Base-by-base conservation (phyloP, 176 grass and related monocot species). In the Oryza glumipatula region DNA sequence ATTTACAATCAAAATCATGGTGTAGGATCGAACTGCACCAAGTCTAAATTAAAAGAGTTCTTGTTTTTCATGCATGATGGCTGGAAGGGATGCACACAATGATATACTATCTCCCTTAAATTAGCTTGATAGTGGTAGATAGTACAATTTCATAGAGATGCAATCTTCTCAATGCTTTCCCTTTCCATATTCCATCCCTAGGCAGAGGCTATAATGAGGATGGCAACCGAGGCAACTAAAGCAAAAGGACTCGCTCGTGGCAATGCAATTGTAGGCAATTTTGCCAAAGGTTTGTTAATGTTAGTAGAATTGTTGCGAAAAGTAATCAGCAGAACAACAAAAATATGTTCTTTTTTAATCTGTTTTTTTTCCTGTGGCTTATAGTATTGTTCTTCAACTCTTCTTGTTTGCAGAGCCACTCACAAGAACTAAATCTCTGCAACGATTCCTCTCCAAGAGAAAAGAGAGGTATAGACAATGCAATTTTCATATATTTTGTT, bases 351-450 rank as follows among this genome's bases (percentile, higher is more conserved):
- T 5, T 0, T n/a, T 61, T 61, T 4, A 2, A 32, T 46, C 11
- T 35, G 0, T 19, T 26, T 16, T 17, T 46, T 26, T 22, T 17
- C 35, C 3, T 19, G 0, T 16, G n/a, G 12, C 43, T 26, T 11
- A 44, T 41, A n/a, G 7, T 41, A 16, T 28, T 24, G 46, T 44
- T 3, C 4, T 66, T 58, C 19, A 67, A 66, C 67, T 38, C 14
- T 67, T 83, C 30, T 49, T 86, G 28, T n/a, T 84, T 67, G 66
- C 65, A 93, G 87, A 93, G 39, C 92, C 94, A 2, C 82, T 94
- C 33, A 74, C 92, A 41, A 89, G 94, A 78, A 92, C 90, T 45
- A 92, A 88, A 71, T 97, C 94, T 28, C 35, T 97, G 80, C 94
- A 92, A 68, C 89, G 84, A 26, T 97, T 97, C 73, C 72, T 97